These are phyloP conservation scores for Coniochaeta sp. DNA, from an alignment of 2,329 filamentous ascomycete species.

Conservation along the genomic window DNA sequence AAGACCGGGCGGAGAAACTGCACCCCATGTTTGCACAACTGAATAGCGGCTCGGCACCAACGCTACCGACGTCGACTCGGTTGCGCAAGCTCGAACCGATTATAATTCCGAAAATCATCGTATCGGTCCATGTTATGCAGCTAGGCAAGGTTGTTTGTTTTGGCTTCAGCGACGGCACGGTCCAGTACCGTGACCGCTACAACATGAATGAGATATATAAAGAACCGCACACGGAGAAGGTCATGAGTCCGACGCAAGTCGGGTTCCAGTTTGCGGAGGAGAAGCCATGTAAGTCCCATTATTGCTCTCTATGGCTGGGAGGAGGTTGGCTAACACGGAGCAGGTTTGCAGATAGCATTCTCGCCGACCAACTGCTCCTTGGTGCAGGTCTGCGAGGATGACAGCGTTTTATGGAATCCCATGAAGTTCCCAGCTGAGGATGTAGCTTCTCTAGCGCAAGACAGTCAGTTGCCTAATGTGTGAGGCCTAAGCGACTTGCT, in stretches of 20 bases:
- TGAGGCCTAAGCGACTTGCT: not conserved
- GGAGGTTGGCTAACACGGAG: slow-evolving; percentile 8
- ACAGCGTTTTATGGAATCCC: slow-evolving; percentile 51
- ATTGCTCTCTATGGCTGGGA: not conserved
- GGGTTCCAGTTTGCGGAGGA: slow-evolving; percentile 67
- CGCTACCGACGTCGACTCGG: slow-evolving; percentile 27
- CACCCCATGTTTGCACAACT: slow-evolving; percentile 75
- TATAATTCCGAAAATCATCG: slow-evolving; percentile 60
- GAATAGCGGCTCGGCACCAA: slow-evolving; percentile 39
- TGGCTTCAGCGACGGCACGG: slow-evolving; percentile 69
- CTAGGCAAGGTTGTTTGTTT: slow-evolving; percentile 67
- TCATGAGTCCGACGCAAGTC: slow-evolving; percentile 67
- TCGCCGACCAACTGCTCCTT: slow-evolving; percentile 55
- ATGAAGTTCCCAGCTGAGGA: slow-evolving; percentile 43
- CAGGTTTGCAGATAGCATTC: slow-evolving; percentile 52
- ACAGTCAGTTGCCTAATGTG: slow-evolving; percentile 31
- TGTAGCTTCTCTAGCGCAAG: slow-evolving; percentile 38
- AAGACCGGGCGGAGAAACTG: slow-evolving; percentile 56
- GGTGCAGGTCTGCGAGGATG: slow-evolving; percentile 51
- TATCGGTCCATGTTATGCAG: slow-evolving; percentile 62
- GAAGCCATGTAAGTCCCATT: slow-evolving; percentile 48
- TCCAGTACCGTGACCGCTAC: slow-evolving; percentile 72
- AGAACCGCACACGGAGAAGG: slow-evolving; percentile 55
- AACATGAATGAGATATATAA: slow-evolving; percentile 64
- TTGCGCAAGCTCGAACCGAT: slow-evolving; percentile 63